These are phyloP conservation scores for Phycomyces blakesleeanus DNA, from an alignment of 192 early-diverging fungal genomes.

Conservation along the genomic window DNA sequence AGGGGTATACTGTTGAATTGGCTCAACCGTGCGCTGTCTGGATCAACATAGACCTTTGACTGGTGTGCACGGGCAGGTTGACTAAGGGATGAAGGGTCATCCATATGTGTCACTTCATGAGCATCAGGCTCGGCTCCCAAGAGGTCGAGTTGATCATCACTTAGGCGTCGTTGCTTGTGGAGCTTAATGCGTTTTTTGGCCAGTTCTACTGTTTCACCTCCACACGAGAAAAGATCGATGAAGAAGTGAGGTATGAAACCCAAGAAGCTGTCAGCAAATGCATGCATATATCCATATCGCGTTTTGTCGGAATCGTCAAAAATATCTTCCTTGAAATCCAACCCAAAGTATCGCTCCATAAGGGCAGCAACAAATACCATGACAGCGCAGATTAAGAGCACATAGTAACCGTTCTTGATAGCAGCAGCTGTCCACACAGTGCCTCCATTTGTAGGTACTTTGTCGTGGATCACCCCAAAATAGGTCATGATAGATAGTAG, in stretches of 20 bases:
- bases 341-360: constrained; percentile 29
- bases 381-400: constrained; percentile 21
- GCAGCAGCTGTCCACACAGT: constrained; percentile 29
- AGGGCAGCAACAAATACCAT: constrained; percentile 25
- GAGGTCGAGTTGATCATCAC: constrained; percentile 18
- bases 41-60: background rate
- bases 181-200: constrained; percentile 27
- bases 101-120: background rate
- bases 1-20: too few species aligned
- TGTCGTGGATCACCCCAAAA: constrained; percentile 26
- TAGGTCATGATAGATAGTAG: constrained; percentile 9
- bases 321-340: constrained; percentile 17
- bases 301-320: constrained; percentile 9
- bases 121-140: background rate
- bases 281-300: constrained; percentile 1
- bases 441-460: constrained; percentile 4
- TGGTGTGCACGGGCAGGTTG: background rate
- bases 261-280: constrained; percentile 24
- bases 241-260: constrained; percentile 33
- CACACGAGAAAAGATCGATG: constrained; percentile 17
- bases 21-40: background rate
- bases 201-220: constrained; percentile 20
- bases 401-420: constrained; percentile 32
- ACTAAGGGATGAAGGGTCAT: background rate
- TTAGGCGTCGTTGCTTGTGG: constrained; percentile 14